A percentile compares a stretch with the other conserved stretches of the same genome.
Evolutionary conservation across 768 basidiomycete genomes (phyloP).

Genomic region (Trametes cingulata): DNA sequence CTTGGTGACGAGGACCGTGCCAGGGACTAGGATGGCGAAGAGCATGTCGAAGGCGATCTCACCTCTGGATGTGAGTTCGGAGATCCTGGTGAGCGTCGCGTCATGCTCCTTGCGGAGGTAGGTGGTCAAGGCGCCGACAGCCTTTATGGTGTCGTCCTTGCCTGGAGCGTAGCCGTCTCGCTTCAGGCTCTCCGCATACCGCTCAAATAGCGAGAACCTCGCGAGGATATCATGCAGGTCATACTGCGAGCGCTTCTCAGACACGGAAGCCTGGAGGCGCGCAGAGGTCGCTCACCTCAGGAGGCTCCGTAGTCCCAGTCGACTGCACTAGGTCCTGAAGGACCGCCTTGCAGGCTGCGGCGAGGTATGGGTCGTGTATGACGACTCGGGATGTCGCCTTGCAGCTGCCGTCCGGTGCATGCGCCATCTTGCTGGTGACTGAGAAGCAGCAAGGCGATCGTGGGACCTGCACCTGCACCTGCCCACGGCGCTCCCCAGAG

Average conservation of each 20-base stretch:
- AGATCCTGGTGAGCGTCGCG: conserved; percentile 46
- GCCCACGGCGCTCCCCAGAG: too few relatives aligned
- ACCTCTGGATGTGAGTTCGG: conserved; percentile 47
- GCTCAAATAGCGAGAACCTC: background rate
- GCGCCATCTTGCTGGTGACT: conserved; percentile 50
- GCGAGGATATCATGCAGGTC: conserved; percentile 38
- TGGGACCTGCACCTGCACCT: background rate
- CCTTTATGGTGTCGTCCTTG: conserved; percentile 47
- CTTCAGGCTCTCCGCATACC: background rate
- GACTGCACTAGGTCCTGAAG: conserved; percentile 52
- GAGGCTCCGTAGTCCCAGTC: conserved; percentile 35
- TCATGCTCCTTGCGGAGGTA: conserved; percentile 52
- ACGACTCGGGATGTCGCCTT: conserved; percentile 53
- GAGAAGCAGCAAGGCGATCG: conserved; percentile 48
- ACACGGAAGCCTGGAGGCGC: background rate
- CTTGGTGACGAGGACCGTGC: conserved; percentile 48
- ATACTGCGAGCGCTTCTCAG: conserved; percentile 41
- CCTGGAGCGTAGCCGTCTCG: conserved; percentile 25
- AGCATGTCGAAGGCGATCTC: conserved; percentile 58
- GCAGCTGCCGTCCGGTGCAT: conserved; percentile 27
- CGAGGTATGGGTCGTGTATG: conserved; percentile 58
- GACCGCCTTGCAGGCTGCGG: conserved; percentile 58
- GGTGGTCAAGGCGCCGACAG: conserved; percentile 36
- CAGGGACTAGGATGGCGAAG: conserved; percentile 53
- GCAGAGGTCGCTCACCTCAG: conserved; percentile 26